phyloP scores from a whole-genome alignment of 1,284 basidiomycete genomes.

The Schizophyllum commune region DNA sequence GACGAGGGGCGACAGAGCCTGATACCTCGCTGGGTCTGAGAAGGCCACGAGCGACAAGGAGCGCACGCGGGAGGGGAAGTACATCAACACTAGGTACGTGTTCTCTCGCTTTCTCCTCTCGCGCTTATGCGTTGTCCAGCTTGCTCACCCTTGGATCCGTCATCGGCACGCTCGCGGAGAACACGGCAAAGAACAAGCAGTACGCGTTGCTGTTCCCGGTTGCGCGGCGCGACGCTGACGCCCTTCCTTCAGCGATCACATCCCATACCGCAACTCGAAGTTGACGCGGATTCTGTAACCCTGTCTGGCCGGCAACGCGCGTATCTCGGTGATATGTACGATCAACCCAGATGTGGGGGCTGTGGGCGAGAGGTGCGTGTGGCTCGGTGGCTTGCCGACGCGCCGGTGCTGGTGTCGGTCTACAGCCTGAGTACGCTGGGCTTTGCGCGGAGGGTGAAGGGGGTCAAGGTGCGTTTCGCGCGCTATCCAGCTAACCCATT shows the following conservation, averaged over 20 bases:
- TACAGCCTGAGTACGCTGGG: conserved; percentile 66
- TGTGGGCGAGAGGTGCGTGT: conserved; percentile 51
- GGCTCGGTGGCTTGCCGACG: background rate
- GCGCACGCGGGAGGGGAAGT: conserved; percentile 85
- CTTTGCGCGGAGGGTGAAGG: conserved; percentile 87
- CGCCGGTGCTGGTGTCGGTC: background rate
- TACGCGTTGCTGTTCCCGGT: conserved; percentile 20
- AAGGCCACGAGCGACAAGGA: conserved; percentile 93
- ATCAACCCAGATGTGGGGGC: conserved; percentile 77
- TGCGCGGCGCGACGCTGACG: conserved; percentile 1
- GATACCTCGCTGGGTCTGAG: conserved; percentile 96
- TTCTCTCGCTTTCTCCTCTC: background rate
- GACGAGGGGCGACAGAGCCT: conserved; percentile 48
- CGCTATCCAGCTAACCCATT: background rate
- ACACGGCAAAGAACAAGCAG: conserved; percentile 72
- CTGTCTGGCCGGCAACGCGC: conserved; percentile 89
- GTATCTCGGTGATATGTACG: conserved; percentile 94
- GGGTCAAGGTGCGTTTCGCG: conserved; percentile 45
- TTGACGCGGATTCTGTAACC: conserved; percentile 92
- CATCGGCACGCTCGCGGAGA: conserved; percentile 83
- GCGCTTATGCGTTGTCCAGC: conserved; percentile 31
- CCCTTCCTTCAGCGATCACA: conserved; percentile 60
- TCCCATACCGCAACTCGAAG: conserved; percentile 96
- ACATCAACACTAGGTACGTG: conserved; percentile 79
- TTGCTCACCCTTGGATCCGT: conserved; percentile 86